A percentile compares a stretch with the other conserved stretches of the same genome.
Evolutionary conservation across 768 basidiomycete species (phyloP).

Genomic region (Lentinus tigrinus): DNA sequence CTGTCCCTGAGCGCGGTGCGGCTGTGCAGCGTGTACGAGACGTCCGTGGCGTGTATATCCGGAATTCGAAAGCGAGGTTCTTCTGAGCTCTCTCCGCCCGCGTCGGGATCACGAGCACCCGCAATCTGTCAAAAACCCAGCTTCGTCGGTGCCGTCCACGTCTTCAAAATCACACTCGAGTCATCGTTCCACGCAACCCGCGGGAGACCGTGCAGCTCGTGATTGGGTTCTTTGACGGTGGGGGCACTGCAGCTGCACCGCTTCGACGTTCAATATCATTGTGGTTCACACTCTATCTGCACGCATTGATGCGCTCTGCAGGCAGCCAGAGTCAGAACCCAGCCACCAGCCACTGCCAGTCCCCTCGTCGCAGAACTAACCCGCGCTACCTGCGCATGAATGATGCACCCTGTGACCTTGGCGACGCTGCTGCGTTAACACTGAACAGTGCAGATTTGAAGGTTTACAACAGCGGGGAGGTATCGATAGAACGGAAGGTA

Average conservation of each 20-base stretch:
- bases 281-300: not conserved
- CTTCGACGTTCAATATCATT: not conserved
- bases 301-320: not conserved
- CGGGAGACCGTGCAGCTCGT: not conserved
- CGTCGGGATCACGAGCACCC: too few species aligned
- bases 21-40: not conserved
- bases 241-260: not conserved
- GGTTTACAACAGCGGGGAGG: conserved; percentile 16
- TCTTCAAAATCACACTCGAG: not conserved
- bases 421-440: too few species aligned
- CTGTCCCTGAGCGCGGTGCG: not conserved
- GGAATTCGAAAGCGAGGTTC: too few species aligned
- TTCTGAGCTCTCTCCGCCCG: too few species aligned
- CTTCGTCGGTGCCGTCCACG: not conserved
- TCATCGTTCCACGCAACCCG: not conserved
- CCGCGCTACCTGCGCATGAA: too few species aligned
- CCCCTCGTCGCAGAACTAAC: too few species aligned
- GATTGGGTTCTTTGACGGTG: not conserved
- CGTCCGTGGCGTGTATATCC: too few species aligned
- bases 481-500: conserved; percentile 5
- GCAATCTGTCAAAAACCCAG: too few species aligned
- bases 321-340: too few species aligned
- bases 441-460: not conserved
- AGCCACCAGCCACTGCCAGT: too few species aligned
- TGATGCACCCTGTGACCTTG: too few species aligned